Conservation (phyloP, 768 basidiomycete species). For the Trametes maxima region DNA sequence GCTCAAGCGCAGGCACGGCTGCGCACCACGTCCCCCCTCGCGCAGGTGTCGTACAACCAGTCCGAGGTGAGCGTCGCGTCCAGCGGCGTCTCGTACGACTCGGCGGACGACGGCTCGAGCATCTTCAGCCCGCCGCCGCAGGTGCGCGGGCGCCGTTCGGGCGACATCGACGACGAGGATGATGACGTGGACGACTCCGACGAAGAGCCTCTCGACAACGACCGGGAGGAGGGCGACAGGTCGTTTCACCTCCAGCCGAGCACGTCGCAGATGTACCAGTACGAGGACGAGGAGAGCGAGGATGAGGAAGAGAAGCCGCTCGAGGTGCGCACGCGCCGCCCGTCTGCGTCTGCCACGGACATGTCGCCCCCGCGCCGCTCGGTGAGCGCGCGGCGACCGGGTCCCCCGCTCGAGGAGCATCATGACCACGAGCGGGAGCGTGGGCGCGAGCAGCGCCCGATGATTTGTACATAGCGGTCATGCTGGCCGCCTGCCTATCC, state of each 20-base stretch:
- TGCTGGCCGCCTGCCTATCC: not conserved
- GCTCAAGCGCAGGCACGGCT: constrained; percentile 19
- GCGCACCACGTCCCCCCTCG: constrained; percentile 44
- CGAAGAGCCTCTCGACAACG: not conserved
- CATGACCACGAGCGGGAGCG: not conserved
- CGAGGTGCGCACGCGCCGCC: constrained; percentile 33
- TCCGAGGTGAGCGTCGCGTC: constrained; percentile 23
- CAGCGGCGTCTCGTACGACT: constrained; percentile 21
- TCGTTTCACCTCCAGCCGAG: constrained; percentile 32
- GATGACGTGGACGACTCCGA: constrained; percentile 26
- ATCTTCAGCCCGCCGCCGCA: constrained; percentile 2
- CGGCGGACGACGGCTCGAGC: constrained; percentile 31
- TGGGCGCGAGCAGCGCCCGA: constrained; percentile 19
- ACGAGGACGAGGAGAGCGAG: constrained; percentile 40
- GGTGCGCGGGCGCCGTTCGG: constrained; percentile 1
- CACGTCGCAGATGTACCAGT: constrained; percentile 37
- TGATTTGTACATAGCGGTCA: constrained; percentile 25
- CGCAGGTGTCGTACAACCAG: constrained; percentile 29
- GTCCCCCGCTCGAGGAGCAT: not conserved
- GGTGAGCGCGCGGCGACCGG: constrained; percentile 13
- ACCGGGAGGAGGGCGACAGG: constrained; percentile 26
- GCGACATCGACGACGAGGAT: constrained; percentile 9
- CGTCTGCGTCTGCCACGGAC: constrained; percentile 24
- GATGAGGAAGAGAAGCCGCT: constrained; percentile 36
- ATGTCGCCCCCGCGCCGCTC: constrained; percentile 24